phyloP scores from a whole-genome alignment of 2,329 filamentous ascomycete genomes.

The Phialophora verrucosa region DNA sequence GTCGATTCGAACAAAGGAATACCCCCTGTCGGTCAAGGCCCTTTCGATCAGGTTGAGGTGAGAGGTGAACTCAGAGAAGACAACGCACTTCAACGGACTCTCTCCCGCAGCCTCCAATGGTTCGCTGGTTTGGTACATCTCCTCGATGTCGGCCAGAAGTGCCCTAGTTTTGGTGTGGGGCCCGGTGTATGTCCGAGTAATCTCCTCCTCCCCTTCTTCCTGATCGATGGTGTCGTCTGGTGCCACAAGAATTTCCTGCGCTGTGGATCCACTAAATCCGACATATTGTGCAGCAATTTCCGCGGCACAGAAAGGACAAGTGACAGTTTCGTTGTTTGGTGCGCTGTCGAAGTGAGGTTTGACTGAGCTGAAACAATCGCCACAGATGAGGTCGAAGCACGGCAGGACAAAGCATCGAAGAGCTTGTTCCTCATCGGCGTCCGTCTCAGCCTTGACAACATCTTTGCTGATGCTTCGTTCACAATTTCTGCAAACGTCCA shows the following conservation, averaged over 20 bases:
- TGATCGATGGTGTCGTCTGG: constrained; percentile 61
- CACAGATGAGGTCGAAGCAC: constrained; percentile 86
- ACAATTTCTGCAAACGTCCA: constrained; percentile 75
- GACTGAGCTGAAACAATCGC: constrained; percentile 69
- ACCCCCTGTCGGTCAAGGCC: constrained; percentile 70
- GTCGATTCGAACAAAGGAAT: constrained; percentile 81
- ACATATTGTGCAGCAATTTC: constrained; percentile 70
- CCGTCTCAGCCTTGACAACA: constrained; percentile 61
- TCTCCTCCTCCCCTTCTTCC: constrained; percentile 43
- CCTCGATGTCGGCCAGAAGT: constrained; percentile 74
- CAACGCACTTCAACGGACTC: constrained; percentile 84
- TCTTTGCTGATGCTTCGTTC: constrained; percentile 63
- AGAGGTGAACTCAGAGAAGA: constrained; percentile 96
- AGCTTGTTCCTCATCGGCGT: constrained; percentile 56
- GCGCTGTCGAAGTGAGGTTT: constrained; percentile 58
- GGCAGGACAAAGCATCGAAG: constrained; percentile 79
- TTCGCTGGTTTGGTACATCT: constrained; percentile 67
- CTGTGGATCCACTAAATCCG: constrained; percentile 66
- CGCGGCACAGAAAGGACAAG: constrained; percentile 72
- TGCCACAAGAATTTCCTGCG: constrained; percentile 57
- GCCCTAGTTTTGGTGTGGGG: constrained; percentile 92
- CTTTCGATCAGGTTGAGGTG: constrained; percentile 91
- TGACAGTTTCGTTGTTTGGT: constrained; percentile 55
- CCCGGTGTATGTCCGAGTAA: constrained; percentile 66
- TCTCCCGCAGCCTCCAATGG: constrained; percentile 60